phyloP scores from a whole-genome alignment of 192 early-diverging fungal species.

The Chytriomyces sp. region DNA sequence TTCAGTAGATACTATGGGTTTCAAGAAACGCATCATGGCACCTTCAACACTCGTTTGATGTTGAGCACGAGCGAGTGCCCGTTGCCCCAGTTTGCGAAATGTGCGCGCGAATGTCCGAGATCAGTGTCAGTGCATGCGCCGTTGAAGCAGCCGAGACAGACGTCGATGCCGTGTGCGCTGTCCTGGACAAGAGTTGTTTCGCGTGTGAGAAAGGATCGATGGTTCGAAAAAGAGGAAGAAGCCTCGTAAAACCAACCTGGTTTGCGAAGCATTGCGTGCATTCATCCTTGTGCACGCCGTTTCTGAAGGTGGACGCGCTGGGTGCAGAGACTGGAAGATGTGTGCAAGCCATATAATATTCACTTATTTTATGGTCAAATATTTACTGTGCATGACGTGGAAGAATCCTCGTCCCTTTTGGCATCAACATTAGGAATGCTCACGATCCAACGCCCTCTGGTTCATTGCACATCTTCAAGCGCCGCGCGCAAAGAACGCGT shows the following conservation, averaged over 20 bases:
- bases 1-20: no score
- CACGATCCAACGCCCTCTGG: no score
- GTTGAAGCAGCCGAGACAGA: constrained; percentile 95
- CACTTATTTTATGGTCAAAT: no score
- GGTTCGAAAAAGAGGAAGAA: no score
- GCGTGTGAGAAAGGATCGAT: background rate
- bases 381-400: no score
- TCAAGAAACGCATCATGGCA: no score
- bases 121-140: constrained; percentile 72
- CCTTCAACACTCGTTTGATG: constrained; percentile 66
- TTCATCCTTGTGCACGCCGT: constrained; percentile 87
- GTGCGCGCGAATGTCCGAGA: constrained; percentile 72
- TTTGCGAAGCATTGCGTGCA: constrained; percentile 92
- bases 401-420: no score
- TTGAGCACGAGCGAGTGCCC: constrained; percentile 82
- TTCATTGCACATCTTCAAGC: no score
- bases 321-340: constrained; percentile 55
- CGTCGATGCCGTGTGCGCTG: constrained; percentile 78
- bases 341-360: constrained; percentile 43
- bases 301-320: constrained; percentile 47
- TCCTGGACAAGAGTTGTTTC: constrained; percentile 57
- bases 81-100: constrained; percentile 64
- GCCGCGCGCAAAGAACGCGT: no score
- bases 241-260: constrained; percentile 49
- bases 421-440: no score